Evolutionary conservation across 306 rosid genomes (phyloP), one percentile per base, ranked within the genome.

Genomic region (Sesbania bispinosa): DNA sequence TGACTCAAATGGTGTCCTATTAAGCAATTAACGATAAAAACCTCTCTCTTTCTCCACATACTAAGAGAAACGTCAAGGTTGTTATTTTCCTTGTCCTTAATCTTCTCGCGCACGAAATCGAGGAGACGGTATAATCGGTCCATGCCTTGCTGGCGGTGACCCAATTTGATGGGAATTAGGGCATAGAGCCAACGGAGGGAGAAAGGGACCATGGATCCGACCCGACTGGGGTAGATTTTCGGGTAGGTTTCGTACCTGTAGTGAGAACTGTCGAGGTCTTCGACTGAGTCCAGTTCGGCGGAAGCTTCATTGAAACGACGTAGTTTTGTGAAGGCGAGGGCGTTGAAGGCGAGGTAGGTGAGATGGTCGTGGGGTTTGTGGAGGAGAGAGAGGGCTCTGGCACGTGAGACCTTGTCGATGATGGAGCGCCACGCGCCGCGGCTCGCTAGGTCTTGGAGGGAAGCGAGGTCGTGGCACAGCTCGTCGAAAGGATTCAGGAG

Each of bases 341-440:
- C 96, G 67, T 87, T 86, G 87, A 75, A 88, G 43, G 97, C 83
- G 81, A 90, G 86, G 69, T 88, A 90, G 19, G 88, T 74, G 64
- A 93, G 89, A 66, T 93, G 98, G 57, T 93, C 94, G 68, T 90
- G 97, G 42, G 98, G 98, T 26, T 88, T 85, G 5, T 79, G 84
- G 72, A 93, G 98, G 27, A 87, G 90, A 27, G 90, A 78, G 32
- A 79, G 97, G 18, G 98, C 77, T 13, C 98, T 79, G 15, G 97
- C 92, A 10, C 94, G 79, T 16, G 92, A 77, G 18, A 93, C 94
- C 76, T 88, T 89, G 89, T 93, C 98, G 60, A 85, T 79, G 20
- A 93, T 76, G 11, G 98, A 78, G 14, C 90, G 92, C 98, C 98
- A 93, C 18, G 96, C 93, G 73, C 98, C 98, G 71, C 97, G 89